Conservation (phyloP, 148 eudicot species). For the Vaccinium macrocarpon region DNA sequence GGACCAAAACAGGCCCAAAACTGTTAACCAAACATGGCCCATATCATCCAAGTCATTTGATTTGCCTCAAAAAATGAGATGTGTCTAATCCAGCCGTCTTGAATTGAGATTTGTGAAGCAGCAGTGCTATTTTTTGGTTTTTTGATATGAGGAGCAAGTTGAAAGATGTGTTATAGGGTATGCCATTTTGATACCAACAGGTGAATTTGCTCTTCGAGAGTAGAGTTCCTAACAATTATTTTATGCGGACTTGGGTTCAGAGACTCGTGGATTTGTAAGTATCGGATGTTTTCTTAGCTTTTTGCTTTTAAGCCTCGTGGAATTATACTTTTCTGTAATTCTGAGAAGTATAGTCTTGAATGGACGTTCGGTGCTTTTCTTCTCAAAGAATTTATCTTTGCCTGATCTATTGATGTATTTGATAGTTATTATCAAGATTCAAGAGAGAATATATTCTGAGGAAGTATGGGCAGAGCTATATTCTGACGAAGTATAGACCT, state of each 20-base stretch:
- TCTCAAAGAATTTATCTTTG: neutral
- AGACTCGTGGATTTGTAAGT: slow-evolving; percentile 10
- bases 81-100: neutral
- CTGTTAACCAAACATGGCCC: no score
- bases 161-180: neutral
- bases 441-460: neutral
- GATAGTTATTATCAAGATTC: neutral
- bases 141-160: neutral
- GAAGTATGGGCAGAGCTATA: neutral
- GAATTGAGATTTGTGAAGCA: neutral
- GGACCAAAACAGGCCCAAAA: no score
- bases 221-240: neutral
- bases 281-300: neutral
- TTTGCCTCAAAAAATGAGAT: neutral
- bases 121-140: neutral
- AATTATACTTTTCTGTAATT: neutral
- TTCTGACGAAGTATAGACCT: neutral
- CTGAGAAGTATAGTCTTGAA: neutral
- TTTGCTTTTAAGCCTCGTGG: neutral
- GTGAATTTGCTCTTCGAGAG: neutral
- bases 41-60: neutral
- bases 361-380: neutral
- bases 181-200: neutral
- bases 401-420: neutral
- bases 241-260: neutral